Evolutionary conservation across 2,329 filamentous ascomycete species (phyloP).

Genomic region (Alternaria triticimaculans): DNA sequence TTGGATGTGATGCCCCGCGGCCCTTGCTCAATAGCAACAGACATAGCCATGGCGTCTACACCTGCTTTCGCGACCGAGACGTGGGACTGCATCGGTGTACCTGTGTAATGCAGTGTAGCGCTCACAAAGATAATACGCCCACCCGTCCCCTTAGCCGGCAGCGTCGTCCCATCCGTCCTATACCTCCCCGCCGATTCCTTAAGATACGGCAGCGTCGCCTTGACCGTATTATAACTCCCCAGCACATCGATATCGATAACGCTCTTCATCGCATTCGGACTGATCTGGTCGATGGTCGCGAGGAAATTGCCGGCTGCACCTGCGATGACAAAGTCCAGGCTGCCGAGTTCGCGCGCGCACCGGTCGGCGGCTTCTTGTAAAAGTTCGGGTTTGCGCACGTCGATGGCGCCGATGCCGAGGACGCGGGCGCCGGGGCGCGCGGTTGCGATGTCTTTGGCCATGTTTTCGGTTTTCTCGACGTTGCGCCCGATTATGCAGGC

Average conservation of each 20-base stretch:
- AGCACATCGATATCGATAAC: slow-evolving; percentile 97
- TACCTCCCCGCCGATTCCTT: slow-evolving; percentile 73
- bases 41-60: slow-evolving; percentile 82
- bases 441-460: slow-evolving; percentile 81
- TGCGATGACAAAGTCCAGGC: slow-evolving; percentile 91
- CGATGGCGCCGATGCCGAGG: slow-evolving; percentile 77
- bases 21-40: slow-evolving; percentile 86
- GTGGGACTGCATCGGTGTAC: slow-evolving; percentile 84
- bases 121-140: slow-evolving; percentile 90
- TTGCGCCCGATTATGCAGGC: slow-evolving; percentile 94
- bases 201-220: slow-evolving; percentile 85
- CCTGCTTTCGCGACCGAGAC: slow-evolving; percentile 91
- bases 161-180: slow-evolving; percentile 64
- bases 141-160: slow-evolving; percentile 62
- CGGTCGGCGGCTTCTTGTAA: slow-evolving; percentile 76
- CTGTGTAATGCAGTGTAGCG: slow-evolving; percentile 89
- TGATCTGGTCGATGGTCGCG: slow-evolving; percentile 80
- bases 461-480: slow-evolving; percentile 81
- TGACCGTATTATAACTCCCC: slow-evolving; percentile 93
- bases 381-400: slow-evolving; percentile 72
- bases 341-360: slow-evolving; percentile 82
- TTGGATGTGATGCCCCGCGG: slow-evolving; percentile 87
- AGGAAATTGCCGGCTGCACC: slow-evolving; percentile 97
- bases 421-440: slow-evolving; percentile 81
- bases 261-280: slow-evolving; percentile 87